Conservation (phyloP, 23 red algal species). For the Chondrus crispus region DNA sequence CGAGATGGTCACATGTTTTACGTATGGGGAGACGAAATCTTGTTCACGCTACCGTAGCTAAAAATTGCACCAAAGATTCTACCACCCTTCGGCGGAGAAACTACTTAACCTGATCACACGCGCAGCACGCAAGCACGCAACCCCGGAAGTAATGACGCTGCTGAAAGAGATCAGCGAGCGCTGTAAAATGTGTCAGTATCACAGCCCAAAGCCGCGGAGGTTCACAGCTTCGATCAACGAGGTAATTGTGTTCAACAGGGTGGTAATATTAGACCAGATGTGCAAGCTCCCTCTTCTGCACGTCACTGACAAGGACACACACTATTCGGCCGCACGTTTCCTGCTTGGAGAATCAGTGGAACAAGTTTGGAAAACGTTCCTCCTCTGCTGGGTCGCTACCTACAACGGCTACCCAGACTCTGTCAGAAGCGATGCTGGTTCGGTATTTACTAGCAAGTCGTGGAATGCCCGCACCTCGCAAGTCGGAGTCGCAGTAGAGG, state of each 20-base stretch:
- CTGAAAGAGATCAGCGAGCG: not conserved
- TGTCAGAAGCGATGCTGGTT: not conserved
- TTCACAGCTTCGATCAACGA: not conserved
- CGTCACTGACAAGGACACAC: not conserved
- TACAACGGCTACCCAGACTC: not conserved
- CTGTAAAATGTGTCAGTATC: not conserved
- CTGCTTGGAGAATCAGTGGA: not conserved
- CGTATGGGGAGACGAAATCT: not conserved
- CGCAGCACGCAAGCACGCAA: not conserved
- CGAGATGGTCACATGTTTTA: not conserved
- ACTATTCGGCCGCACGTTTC: not conserved
- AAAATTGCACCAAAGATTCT: not conserved
- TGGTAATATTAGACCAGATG: not conserved
- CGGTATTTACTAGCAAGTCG: not conserved
- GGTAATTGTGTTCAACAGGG: not conserved
- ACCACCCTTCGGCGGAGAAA: not conserved
- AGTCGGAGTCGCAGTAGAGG: not conserved
- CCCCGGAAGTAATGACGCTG: not conserved
- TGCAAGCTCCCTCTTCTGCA: not conserved
- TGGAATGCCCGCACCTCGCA: not conserved
- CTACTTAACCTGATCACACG: not conserved
- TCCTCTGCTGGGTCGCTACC: not conserved
- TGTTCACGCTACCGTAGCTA: not conserved
- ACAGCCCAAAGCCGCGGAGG: not conserved
- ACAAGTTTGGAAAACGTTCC: not conserved